phyloP scores from a whole-genome alignment of 2,329 filamentous ascomycete species.

The Elsinoe ampelina region DNA sequence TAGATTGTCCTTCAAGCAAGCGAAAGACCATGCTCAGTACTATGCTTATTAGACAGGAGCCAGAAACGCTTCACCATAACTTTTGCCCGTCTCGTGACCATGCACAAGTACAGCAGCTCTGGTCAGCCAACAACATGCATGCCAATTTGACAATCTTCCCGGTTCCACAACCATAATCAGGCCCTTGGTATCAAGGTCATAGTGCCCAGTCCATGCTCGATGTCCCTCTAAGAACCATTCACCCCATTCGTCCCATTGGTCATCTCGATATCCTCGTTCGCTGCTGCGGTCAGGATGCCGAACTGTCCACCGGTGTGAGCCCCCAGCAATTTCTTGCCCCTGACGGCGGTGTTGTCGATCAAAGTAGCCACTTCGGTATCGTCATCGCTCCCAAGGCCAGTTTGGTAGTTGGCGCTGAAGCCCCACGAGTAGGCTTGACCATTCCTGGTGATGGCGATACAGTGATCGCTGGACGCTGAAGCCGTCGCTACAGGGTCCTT shows the following conservation, averaged over 20 bases:
- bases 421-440: conserved; percentile 72
- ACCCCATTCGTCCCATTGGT: conserved; percentile 15
- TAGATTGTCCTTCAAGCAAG: too few species aligned
- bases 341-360: conserved; percentile 77
- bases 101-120: too few species aligned
- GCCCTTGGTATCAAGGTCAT: neutral
- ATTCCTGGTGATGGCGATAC: conserved; percentile 57
- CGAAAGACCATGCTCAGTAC: too few species aligned
- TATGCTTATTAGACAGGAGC: too few species aligned
- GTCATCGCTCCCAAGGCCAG: conserved; percentile 66
- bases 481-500: conserved; percentile 31
- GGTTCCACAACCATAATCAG: neutral
- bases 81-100: too few species aligned
- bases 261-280: conserved; percentile 12
- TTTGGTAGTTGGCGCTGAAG: conserved; percentile 72
- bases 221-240: neutral
- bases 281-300: conserved; percentile 40
- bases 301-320: conserved; percentile 87
- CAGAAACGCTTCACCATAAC: too few species aligned
- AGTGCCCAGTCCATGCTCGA: neutral
- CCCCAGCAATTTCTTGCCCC: conserved; percentile 62
- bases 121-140: too few species aligned
- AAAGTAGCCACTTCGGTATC: conserved; percentile 68
- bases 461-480: conserved; percentile 59
- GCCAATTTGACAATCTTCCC: neutral